Percentiles rank a stretch among this genome's conserved stretches.
phyloP scores from a whole-genome alignment of 2,329 filamentous ascomycete species.

The Graphilbum fragrans region DNA sequence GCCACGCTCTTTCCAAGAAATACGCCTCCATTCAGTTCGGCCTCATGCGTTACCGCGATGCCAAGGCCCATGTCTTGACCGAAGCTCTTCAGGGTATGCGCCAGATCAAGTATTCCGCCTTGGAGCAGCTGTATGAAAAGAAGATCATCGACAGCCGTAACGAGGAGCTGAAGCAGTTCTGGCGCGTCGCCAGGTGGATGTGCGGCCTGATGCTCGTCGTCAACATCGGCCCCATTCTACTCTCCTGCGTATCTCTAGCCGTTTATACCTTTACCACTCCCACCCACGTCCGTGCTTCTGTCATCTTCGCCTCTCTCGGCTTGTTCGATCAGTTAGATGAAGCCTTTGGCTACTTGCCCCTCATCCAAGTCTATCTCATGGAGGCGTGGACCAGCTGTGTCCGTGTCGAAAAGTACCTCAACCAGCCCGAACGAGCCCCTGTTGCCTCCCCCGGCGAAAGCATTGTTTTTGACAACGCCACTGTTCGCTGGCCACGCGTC shows the following conservation, averaged over 20 bases:
- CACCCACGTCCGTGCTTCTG: constrained; percentile 19
- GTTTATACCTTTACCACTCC: constrained; percentile 20
- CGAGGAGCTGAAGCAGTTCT: constrained; percentile 21
- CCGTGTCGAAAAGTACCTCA: constrained; percentile 21
- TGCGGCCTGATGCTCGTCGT: constrained; percentile 18
- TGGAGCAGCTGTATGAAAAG: constrained; percentile 21
- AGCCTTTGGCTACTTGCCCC: constrained; percentile 18
- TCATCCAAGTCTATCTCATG: constrained; percentile 21
- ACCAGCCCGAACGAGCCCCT: constrained; percentile 17
- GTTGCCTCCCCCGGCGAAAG: constrained; percentile 14
- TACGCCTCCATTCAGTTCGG: constrained; percentile 19
- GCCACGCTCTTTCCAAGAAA: constrained; percentile 16
- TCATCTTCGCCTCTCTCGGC: constrained; percentile 22
- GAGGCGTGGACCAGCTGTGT: constrained; percentile 23
- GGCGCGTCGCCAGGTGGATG: constrained; percentile 18
- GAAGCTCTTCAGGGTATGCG: constrained; percentile 24
- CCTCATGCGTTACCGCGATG: constrained; percentile 22
- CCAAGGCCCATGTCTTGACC: constrained; percentile 21
- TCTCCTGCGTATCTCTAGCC: constrained; percentile 19
- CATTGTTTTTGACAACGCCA: constrained; percentile 18
- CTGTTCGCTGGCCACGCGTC: constrained; percentile 20
- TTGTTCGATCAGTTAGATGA: constrained; percentile 23
- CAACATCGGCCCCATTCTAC: constrained; percentile 19
- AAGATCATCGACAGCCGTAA: constrained; percentile 21
- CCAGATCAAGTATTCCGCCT: constrained; percentile 24